Evolutionary conservation across 345 rosid species (phyloP), one percentile per base, ranked within the genome.

Genomic region (Erucastrum elatum): DNA sequence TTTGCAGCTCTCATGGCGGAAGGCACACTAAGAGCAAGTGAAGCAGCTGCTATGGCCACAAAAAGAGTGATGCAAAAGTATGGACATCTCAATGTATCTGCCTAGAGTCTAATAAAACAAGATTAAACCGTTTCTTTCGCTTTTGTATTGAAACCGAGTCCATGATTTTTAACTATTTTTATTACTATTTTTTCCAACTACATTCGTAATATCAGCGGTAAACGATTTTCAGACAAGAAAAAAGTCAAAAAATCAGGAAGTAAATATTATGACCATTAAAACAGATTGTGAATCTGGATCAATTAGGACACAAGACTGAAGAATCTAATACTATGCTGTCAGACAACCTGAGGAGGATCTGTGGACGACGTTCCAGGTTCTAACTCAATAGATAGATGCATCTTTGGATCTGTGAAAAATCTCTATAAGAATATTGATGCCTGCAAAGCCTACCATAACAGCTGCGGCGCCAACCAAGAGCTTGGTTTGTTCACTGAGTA

Each of bases 1-100:
- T 93, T 93, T 77, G 85, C 87, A 3, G 88, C 89, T 8, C 79
- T 95, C 68, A 95, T 95, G 99, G 97, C 94, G 0, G 83, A 86
- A 12, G 97, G 99, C n/a, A 85, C 94, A 5, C 29, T 89, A 74
- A 85, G 91, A 0, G 98, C 98, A 25, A 88, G 97, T 63, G 98
- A 95, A 80, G 99, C 98, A 15, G 99, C 99, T 0, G 88, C 99
- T 4, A 80, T 91, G 49, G 99, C 97, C 1, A 86, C 98, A 0
- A 89, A 84, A 82, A 89, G 80, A 85, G 98, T 95, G 27, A 93
- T 91, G 99, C 90, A 93, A 72, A 95, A 90, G 80, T 89, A 93
- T 10, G 94, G 96, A 1, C 84, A 85, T 64, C 26, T 79, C 68
- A 87, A 87, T 72, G 84, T 83, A 53, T 77, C 88, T 1, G 44